Evolutionary conservation across 176 grass and related monocot species (phyloP).

Genomic region (Aechmea fasciata): DNA sequence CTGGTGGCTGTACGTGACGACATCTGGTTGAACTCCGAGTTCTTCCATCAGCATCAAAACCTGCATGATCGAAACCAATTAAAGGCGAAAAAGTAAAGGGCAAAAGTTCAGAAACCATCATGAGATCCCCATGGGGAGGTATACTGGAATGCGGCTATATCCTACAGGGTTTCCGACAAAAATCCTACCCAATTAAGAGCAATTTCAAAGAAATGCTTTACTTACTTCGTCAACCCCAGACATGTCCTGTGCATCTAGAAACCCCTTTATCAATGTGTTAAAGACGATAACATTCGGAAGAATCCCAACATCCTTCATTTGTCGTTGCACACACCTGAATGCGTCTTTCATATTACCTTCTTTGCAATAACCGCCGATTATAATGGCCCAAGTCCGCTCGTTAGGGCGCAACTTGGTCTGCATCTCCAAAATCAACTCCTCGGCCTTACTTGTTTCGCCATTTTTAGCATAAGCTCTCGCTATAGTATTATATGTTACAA

Average conservation of each 20-base stretch:
- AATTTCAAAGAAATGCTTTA: slow-evolving; percentile 4
- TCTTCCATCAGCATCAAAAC: slow-evolving; percentile 64
- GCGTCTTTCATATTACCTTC: slow-evolving; percentile 80
- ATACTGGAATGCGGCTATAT: too few species aligned
- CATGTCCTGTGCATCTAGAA: slow-evolving; percentile 62
- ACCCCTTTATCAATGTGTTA: slow-evolving; percentile 87
- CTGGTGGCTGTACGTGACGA: slow-evolving; percentile 94
- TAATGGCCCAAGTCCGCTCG: slow-evolving; percentile 83
- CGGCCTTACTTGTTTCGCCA: slow-evolving; percentile 65
- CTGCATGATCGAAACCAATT: slow-evolving; percentile 27
- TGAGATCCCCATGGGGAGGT: too few species aligned
- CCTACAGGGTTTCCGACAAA: too few species aligned
- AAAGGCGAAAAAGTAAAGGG: background rate
- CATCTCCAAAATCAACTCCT: slow-evolving; percentile 65
- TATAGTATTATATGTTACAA: slow-evolving; percentile 88
- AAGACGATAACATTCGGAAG: slow-evolving; percentile 68
- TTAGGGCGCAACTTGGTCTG: slow-evolving; percentile 54
- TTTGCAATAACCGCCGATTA: slow-evolving; percentile 75
- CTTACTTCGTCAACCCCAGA: slow-evolving; percentile 59
- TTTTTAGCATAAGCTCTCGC: slow-evolving; percentile 71
- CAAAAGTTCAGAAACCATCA: too few species aligned
- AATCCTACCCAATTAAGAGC: too few species aligned
- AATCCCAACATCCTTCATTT: slow-evolving; percentile 60
- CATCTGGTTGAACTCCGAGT: slow-evolving; percentile 61
- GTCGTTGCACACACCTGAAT: slow-evolving; percentile 58